A percentile compares a stretch with the other conserved stretches of the same genome.
Evolutionary conservation across 2,329 filamentous ascomycete genomes (phyloP).

Genomic region (Colletotrichum musicola): DNA sequence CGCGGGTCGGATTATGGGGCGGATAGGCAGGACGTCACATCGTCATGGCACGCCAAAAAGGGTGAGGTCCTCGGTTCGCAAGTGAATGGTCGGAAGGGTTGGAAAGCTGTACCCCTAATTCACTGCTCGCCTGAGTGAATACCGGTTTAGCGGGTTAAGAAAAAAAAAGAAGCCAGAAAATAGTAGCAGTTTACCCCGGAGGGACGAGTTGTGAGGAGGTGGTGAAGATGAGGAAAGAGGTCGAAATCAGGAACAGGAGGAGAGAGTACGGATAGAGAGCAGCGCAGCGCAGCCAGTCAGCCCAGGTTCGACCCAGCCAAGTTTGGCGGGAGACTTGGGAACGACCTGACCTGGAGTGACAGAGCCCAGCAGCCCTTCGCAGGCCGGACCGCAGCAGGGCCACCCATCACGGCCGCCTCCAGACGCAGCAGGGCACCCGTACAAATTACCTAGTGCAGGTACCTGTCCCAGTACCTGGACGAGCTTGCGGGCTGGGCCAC

Average conservation of each 20-base stretch:
- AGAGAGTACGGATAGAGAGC: conserved; percentile 16
- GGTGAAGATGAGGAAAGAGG: conserved; percentile 33
- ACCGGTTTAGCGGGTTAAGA: conserved; percentile 7
- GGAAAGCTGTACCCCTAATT: conserved; percentile 1
- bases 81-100: conserved; percentile 18
- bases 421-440: conserved; percentile 25
- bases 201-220: conserved; percentile 20
- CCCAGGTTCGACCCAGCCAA: conserved; percentile 23
- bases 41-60: conserved; percentile 25
- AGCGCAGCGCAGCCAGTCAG: conserved; percentile 33
- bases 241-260: conserved; percentile 31
- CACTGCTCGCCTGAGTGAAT: conserved; percentile 11
- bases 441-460: conserved; percentile 31
- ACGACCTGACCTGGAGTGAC: not conserved
- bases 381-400: conserved; percentile 36
- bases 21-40: conserved; percentile 39
- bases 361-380: conserved; percentile 22
- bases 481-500: not conserved
- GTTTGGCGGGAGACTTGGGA: conserved; percentile 1
- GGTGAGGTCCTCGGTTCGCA: conserved; percentile 17
- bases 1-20: conserved; percentile 34
- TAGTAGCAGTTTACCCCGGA: conserved; percentile 7
- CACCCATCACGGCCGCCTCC: conserved; percentile 26
- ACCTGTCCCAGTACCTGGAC: not conserved
- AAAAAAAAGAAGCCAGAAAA: conserved; percentile 8